Base-by-base conservation (phyloP, 352 stramenopile genomes). In the Phytophthora sp. region DNA sequence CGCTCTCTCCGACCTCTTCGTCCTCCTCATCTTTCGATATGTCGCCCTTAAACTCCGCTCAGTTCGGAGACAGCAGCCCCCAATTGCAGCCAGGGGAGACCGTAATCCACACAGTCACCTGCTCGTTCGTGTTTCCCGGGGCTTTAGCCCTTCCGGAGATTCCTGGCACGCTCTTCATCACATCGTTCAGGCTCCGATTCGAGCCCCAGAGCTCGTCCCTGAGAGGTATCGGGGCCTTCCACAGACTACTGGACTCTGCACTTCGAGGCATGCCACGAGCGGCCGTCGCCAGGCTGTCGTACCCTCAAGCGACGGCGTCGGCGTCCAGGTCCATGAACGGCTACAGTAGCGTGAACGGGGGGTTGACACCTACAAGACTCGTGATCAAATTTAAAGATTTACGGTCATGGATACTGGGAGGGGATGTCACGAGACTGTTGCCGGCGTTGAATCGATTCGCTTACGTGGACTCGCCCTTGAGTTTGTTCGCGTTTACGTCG, bases 311-410 rank as follows among this genome's bases (percentile, higher is more conserved):
- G 3, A 75, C 77, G 7, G 57, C 54, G 0, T 26, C 71, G 1
- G 66, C 72, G 13, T 73, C 67, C 20, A 75, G 76, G 13, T 73
- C 79, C 0, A 36, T 69, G 9, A 67, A 68, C 42, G 29, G 41
- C 15, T 71, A 68, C 36, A 55, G 21, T 41, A 72, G 50, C 20
- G 55, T 56, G n/a, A 33, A 33, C 29, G 49, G 44, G 11, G 44
- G 15, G 2, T 30, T 63, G 5, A 54, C 74, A 16, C 86, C 82
- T 5, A 80, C 80, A 11, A 72, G 84, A 52, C 65, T 95, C 8
- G 79, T 93, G 33, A 39, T 95, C 55, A 89, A 93, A 67, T 94
- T 94, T 53, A 93, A 93, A 47, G 84, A 93, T 56, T 66, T 93
- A 27, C 74, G 83, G 0, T 74, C 77, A 12, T 95, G 88, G 88